phyloP scores from a whole-genome alignment of 1,139 yeast genomes.

The Suhomyces maxii region DNA sequence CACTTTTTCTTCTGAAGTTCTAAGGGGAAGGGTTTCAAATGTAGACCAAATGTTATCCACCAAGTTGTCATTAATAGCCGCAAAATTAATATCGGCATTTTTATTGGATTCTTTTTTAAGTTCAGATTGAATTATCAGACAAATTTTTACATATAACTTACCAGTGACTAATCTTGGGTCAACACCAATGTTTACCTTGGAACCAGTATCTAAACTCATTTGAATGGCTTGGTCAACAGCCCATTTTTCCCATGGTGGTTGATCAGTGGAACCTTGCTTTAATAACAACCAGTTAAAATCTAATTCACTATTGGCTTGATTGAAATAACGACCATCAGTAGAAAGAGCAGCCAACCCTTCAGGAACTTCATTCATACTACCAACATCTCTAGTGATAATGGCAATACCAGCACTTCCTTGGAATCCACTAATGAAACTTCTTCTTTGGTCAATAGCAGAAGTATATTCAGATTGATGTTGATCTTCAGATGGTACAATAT shows the following conservation, averaged over 20 bases:
- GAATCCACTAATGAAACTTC: conserved; percentile 85
- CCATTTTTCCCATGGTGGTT: conserved; percentile 90
- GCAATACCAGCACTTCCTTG: conserved; percentile 97
- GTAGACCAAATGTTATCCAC: conserved; percentile 74
- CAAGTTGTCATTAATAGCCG: conserved; percentile 68
- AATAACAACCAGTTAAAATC: conserved; percentile 86
- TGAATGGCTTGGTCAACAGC: conserved; percentile 63
- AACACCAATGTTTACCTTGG: conserved; percentile 43
- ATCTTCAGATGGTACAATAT: conserved; percentile 88
- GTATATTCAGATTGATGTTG: conserved; percentile 94
- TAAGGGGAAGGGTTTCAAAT: conserved; percentile 50
- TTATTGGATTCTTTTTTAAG: conserved; percentile 16
- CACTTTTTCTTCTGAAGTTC: conserved; percentile 41
- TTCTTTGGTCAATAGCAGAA: conserved; percentile 73
- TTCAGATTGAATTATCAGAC: conserved; percentile 23
- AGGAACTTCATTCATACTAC: conserved; percentile 56
- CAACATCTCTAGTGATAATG: conserved; percentile 69
- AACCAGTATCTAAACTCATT: conserved; percentile 43
- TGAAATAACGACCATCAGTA: conserved; percentile 93
- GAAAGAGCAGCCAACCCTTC: conserved; percentile 76
- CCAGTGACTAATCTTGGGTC: conserved; percentile 69
- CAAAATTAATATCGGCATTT: conserved; percentile 54
- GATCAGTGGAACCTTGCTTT: conserved; percentile 74
- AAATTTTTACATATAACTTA: conserved; percentile 32
- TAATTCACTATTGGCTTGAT: conserved; percentile 85